Evolutionary conservation across 192 early-diverging fungal genomes (phyloP).

Genomic region (Dissophora ornata): DNA sequence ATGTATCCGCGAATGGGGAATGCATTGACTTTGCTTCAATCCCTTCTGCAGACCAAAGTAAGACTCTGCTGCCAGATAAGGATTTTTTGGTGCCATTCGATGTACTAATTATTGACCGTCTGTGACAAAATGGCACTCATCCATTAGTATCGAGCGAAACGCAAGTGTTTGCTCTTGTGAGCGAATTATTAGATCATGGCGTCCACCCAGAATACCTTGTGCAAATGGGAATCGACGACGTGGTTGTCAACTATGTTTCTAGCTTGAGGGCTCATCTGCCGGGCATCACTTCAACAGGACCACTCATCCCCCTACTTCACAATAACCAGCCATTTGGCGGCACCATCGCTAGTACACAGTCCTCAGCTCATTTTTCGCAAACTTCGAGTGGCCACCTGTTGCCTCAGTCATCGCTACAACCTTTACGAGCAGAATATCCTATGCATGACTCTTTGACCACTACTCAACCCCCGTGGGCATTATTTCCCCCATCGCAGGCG

Average conservation of each 20-base stretch:
- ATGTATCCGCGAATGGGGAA: too few relatives aligned
- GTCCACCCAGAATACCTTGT: conserved; percentile 12
- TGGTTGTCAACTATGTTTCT: conserved; percentile 8
- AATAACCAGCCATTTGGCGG: too few relatives aligned
- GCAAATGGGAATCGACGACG: conserved; percentile 7
- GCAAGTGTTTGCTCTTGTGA: conserved; percentile 7
- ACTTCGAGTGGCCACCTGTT: neutral
- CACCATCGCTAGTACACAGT: too few relatives aligned
- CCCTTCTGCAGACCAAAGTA: too few relatives aligned
- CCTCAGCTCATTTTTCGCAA: too few relatives aligned
- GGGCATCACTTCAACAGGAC: neutral
- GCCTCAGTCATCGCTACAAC: neutral
- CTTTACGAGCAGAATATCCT: neutral
- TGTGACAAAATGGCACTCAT: neutral
- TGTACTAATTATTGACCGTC: neutral
- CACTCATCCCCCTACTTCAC: too few relatives aligned
- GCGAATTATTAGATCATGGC: conserved; percentile 12
- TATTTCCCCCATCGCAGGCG: neutral
- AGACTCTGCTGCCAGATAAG: too few relatives aligned
- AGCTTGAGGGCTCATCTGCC: neutral
- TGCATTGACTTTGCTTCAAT: too few relatives aligned
- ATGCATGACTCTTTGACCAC: neutral
- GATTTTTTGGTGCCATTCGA: too few relatives aligned
- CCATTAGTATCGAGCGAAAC: neutral
- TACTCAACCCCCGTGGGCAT: neutral